Conservation (phyloP, 306 rosid genomes). For the Biancaea sappan region DNA sequence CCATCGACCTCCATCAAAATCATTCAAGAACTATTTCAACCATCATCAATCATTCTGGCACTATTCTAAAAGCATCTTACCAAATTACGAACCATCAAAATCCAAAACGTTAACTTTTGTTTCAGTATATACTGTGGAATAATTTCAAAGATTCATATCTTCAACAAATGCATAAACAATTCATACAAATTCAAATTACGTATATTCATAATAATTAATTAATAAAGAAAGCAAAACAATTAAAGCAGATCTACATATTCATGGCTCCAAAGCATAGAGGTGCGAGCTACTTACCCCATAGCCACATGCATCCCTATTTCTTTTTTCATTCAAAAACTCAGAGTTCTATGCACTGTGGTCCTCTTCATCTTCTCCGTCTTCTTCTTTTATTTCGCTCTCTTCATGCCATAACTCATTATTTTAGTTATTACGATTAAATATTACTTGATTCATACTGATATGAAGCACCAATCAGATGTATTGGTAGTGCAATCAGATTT, state of each 20-base stretch:
- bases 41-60: too few species aligned
- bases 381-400: not conserved
- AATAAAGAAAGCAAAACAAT: too few species aligned
- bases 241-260: slow-evolving; percentile 39
- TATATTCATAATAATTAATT: too few species aligned
- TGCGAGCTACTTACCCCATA: slow-evolving; percentile 56
- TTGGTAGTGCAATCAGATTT: slow-evolving; percentile 34
- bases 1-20: too few species aligned
- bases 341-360: slow-evolving; percentile 52
- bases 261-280: slow-evolving; percentile 61
- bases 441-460: slow-evolving; percentile 22
- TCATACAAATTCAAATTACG: too few species aligned
- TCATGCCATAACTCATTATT: slow-evolving; percentile 34
- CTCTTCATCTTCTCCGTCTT: not conserved
- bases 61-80: too few species aligned
- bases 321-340: slow-evolving; percentile 37
- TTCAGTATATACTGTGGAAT: slow-evolving; percentile 30
- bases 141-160: slow-evolving; percentile 36
- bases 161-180: slow-evolving; percentile 35
- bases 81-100: too few species aligned
- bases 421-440: slow-evolving; percentile 38
- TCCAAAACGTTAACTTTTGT: too few species aligned
- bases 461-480: slow-evolving; percentile 31
- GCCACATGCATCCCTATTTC: slow-evolving; percentile 64
- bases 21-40: too few species aligned